Percentiles rank a stretch among this genome's conserved stretches.
Conservation (phyloP, 1,139 yeast species). For the Suhomyces yuchorum region DNA sequence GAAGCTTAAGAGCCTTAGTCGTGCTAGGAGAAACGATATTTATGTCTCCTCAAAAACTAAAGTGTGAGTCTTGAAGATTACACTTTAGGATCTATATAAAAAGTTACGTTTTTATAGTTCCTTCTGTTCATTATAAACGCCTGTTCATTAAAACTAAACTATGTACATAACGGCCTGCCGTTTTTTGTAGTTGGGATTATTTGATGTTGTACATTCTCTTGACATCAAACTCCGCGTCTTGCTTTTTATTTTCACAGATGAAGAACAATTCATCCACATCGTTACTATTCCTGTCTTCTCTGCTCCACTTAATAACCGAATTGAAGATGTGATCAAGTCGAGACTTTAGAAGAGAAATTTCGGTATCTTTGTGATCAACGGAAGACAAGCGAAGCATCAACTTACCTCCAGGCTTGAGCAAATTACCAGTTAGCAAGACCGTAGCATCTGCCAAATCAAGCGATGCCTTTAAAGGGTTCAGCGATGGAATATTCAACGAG, state of each 20-base stretch:
- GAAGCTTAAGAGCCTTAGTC: slow-evolving; percentile 1
- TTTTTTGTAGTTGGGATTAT: background rate
- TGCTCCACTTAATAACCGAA: slow-evolving; percentile 40
- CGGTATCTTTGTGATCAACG: slow-evolving; percentile 53
- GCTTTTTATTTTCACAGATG: slow-evolving; percentile 56
- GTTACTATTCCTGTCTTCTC: background rate
- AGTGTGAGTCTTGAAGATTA: slow-evolving; percentile 9
- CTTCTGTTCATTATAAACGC: slow-evolving; percentile 10
- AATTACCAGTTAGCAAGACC: slow-evolving; percentile 67
- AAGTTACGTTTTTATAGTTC: slow-evolving; percentile 12
- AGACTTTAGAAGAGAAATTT: slow-evolving; percentile 58
- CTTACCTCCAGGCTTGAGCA: slow-evolving; percentile 67
- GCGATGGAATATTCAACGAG: slow-evolving; percentile 29
- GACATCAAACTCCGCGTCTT: slow-evolving; percentile 42
- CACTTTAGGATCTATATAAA: slow-evolving; percentile 6
- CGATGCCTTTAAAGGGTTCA: slow-evolving; percentile 31
- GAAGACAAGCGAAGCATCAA: slow-evolving; percentile 73
- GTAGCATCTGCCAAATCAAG: slow-evolving; percentile 90
- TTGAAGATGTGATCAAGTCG: slow-evolving; percentile 60
- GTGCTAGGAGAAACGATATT: background rate
- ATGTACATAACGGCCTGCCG: slow-evolving; percentile 4
- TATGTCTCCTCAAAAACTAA: slow-evolving; percentile 1
- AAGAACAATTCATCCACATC: slow-evolving; percentile 63
- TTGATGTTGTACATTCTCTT: slow-evolving; percentile 12
- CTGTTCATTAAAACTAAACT: slow-evolving; percentile 3